Conservation (phyloP, 768 basidiomycete species). For the Rhodotorula sphaerocarpa region DNA sequence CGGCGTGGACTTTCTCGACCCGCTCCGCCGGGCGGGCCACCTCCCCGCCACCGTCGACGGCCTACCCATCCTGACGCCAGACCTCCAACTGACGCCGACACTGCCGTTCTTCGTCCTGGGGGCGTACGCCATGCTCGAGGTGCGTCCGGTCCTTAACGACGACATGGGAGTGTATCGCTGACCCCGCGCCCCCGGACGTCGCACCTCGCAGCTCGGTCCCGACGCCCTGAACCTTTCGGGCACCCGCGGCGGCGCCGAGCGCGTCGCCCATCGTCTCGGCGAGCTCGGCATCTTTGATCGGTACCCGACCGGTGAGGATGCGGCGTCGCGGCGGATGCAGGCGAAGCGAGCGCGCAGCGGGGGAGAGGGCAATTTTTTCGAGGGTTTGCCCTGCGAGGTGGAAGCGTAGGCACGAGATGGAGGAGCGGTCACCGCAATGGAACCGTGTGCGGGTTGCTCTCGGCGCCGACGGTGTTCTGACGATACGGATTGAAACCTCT, state of each 20-base stretch:
- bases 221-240: conserved; percentile 32
- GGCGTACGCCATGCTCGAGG: conserved; percentile 34
- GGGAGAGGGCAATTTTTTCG: conserved; percentile 28
- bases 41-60: conserved; percentile 31
- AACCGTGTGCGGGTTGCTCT: too few species aligned
- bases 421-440: background rate
- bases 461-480: too few species aligned
- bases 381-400: conserved; percentile 1
- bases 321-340: background rate
- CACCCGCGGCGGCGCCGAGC: conserved; percentile 24
- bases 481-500: too few species aligned
- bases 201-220: conserved; percentile 19
- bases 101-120: conserved; percentile 29
- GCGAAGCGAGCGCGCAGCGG: conserved; percentile 25
- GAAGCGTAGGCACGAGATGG: conserved; percentile 1
- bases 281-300: conserved; percentile 16
- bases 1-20: conserved; percentile 20
- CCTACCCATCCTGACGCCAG: conserved; percentile 30
- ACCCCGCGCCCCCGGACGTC: background rate
- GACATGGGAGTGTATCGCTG: too few species aligned
- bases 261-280: conserved; percentile 20
- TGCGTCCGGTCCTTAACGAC: background rate
- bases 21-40: conserved; percentile 8
- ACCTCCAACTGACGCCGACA: conserved; percentile 26
- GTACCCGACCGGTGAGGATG: background rate